Evolutionary conservation across 78 protist species (phyloP), one percentile per base, ranked within the genome.

Genomic region (Paulinella micropora): DNA sequence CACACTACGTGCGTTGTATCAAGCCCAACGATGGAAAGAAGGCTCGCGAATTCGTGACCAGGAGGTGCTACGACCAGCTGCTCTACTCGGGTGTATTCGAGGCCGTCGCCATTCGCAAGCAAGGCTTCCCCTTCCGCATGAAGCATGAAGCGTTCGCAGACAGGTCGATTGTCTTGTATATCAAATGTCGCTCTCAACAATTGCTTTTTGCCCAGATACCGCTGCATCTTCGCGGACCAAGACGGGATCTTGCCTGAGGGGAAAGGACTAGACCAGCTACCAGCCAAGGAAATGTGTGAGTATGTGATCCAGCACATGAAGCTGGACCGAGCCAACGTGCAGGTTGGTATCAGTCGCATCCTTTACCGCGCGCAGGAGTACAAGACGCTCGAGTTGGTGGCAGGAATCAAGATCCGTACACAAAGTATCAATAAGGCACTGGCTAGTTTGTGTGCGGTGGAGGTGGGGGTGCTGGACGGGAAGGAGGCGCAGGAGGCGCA

Each of bases 11-110:
- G 26, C 91, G 91, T 9, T 89, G 91, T 81, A 51, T 89, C 84
- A 89, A 89, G 87, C 91, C 91, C 34, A 89, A 89, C 35, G 3
- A 1, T 9, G 79, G 3, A 4, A 79, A 69, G 39, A 79, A 2
- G 37, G 34, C 91, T 34, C 32, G 37, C 79, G 0, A 6, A 0
- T 82, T 39, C 40, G 85, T 35, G 23, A 87, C 35, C 37, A 39
- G 28, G 4, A 41, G 9, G 88, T 39, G 41, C 69, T 34, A 34
- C 40, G 88, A 86, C 35, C 88, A 86, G 91, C 90, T 96, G 36
- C 86, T 94, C 38, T 96, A 94, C 94, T 94, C 95, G 89, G 99
- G 99, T 86, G 96, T 97, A 37, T 94, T 96, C 86, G 98, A 95
- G 39, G 94, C 95, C 3, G 93, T 96, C 41, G 79, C 92, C 36